Evolutionary conservation across 495 filamentous ascomycete species (phyloP).

Genomic region (Elasticomyces elasticus): DNA sequence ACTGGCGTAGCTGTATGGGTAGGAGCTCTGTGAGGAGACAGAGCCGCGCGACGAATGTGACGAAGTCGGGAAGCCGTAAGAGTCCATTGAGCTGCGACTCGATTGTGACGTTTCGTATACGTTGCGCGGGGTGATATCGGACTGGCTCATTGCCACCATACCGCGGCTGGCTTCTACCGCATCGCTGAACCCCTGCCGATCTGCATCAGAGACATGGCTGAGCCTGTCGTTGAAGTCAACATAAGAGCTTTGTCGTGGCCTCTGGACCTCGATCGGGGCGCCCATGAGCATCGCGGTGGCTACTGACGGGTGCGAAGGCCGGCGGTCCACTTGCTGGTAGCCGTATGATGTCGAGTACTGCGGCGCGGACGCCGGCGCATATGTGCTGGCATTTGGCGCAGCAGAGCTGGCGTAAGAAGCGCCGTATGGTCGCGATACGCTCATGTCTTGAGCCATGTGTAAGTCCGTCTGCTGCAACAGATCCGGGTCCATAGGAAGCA

Average conservation of each 20-base stretch:
- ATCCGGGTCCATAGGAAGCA: constrained; percentile 47
- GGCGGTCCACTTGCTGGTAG: constrained; percentile 55
- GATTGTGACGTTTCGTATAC: constrained; percentile 63
- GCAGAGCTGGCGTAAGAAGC: constrained; percentile 23
- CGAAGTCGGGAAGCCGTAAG: constrained; percentile 87
- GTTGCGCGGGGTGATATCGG: constrained; percentile 69
- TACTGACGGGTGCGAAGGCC: constrained; percentile 87
- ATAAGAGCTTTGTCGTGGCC: constrained; percentile 44
- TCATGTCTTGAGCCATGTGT: constrained; percentile 63
- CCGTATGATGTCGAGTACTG: constrained; percentile 53
- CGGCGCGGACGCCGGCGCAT: constrained; percentile 56
- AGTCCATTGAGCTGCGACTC: constrained; percentile 64
- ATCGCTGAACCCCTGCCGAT: constrained; percentile 59
- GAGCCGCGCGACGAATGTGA: constrained; percentile 90
- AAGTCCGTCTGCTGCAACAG: constrained; percentile 47
- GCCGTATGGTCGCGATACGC: constrained; percentile 32
- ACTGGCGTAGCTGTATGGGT: constrained; percentile 64
- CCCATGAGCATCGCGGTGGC: constrained; percentile 42
- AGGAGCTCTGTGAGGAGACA: constrained; percentile 69
- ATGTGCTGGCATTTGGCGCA: constrained; percentile 55
- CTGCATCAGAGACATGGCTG: constrained; percentile 46
- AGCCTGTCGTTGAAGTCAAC: constrained; percentile 54
- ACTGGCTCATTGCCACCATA: constrained; percentile 91
- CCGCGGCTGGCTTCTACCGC: constrained; percentile 82
- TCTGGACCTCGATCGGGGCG: constrained; percentile 35